Base-by-base conservation (phyloP, 176 grass and related monocot species). In the Avena sativa region DNA sequence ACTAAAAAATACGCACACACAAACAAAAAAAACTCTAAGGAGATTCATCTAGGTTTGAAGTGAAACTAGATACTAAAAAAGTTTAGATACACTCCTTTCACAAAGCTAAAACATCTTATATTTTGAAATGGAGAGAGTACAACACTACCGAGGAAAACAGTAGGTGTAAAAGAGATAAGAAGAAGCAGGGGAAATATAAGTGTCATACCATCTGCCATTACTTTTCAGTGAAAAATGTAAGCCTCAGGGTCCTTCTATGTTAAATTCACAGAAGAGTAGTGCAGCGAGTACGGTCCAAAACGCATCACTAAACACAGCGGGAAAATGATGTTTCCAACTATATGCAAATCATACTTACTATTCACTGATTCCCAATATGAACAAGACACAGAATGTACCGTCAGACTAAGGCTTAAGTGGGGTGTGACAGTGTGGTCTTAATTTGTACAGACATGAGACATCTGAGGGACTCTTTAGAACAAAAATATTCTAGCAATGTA, bases 101-200 rank as follows among this genome's bases (percentile, higher is more conserved):
- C 23, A 23, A 23, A 23, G 23, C 0, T 23, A 23, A 23, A 23
- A 23, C 23, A 23, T 23, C 23, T 23, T 23, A 23, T 23, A 23
- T 23, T 23, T 23, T 23, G 23, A 23, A 23, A 23, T 23, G 23
- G 23, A 23, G 23, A 23, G 23, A 23, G 23, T 23, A 23, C 23
- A 23, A 23, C 23, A 9, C 21, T 11, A 13, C 8, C 20, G 15
- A 77, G 15, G 34, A 0, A 34, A 38, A 20, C 38, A 4, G 51
- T 13, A 8, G n/a, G 55, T 61, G 78, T 81, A 64, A 43, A 74
- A 66, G 15, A 67, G 80, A 66, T 57, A 69, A 5, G 1, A 88
- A 13, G 36, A 17, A 11, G 36, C 14, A n/a, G 23, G 10, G 12
- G 6, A 11, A 0, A 1, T 34, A 0, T 20, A 25, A 8, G 38